Evolutionary conservation across 2,329 filamentous ascomycete genomes (phyloP), one percentile per base, ranked within the genome.

Genomic region (Trichoderma cornu-damae): DNA sequence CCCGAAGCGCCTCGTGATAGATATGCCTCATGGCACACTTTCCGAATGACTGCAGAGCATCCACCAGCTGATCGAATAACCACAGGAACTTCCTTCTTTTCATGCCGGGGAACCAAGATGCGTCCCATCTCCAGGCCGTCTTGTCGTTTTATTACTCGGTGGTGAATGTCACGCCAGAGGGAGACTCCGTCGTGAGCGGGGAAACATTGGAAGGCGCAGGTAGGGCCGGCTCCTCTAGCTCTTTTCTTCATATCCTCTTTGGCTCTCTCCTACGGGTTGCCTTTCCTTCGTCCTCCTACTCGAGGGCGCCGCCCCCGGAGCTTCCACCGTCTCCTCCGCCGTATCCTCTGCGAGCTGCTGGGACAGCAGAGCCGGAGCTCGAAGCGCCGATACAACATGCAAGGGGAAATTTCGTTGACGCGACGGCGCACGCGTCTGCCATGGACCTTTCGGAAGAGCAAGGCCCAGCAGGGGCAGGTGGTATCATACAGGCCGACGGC

Each of bases 151-250:
- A 96, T 73, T 87, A 89, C 59, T 88, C 90, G 48, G 89, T 93
- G 64, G 86, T 95, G 69, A 91, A 89, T 72, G 80, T 99, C 70
- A 96, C 90, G 68, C 80, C 90, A 60, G 94, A 99, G 79, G 94
- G 94, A 72, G 94, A 97, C 77, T 94, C 94, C 65, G 81, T 89
- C 67, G 86, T 97, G 67, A 90, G 87, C 77, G 92, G 96, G 76
- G 90, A 96, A 71, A 88, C 87, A 70, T 83, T 96, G 69, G 84
- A 96, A 80, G 89, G 92, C 76, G 79, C 96, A 92, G 93, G 93
- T 96, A 96, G 81, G 84, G 80, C 79, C 72, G 77, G 75, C 73
- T 85, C 60, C 61, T 69, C 69, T 64, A 67, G 68, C 66, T 71
- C 68, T 63, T 81, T 91, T 82, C 76, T 87, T 72, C 80, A 83